Evolutionary conservation across 768 basidiomycete species (phyloP), one percentile per base, ranked within the genome.

Genomic region (Boletus vermiculosoides): DNA sequence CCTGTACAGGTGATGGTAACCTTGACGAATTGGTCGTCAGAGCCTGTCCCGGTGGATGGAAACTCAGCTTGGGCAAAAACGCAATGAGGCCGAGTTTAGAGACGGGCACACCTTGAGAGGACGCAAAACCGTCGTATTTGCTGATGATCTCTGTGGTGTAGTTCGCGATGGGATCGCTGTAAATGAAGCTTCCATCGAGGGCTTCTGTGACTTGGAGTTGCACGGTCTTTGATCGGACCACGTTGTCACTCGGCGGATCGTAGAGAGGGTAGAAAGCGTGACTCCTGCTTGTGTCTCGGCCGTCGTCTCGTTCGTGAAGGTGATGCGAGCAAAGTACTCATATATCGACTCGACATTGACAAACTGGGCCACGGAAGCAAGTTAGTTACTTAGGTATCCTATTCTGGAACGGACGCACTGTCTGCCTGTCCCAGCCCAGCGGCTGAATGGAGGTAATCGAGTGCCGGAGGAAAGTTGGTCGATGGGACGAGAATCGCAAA

Each of bases 401-500:
- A 30, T 36, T 10, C 13, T 25, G n/a, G 20, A 57, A 28, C 28
- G 25, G 4, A 39, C 37, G 9, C 16, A 56, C 54, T 31, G n/a
- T 47, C 51, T 50, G n/a, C 54, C 0, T 41, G n/a, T 15, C 55
- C 42, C 2, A 1, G 8, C 8, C 18, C 28, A 22, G 30, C 6
- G 4, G 1, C 18, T 25, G 47, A 30, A 45, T 2, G 34, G 5
- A 40, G 11, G 13, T 45, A 52, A n/a, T 67, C 58, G n/a, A 57
- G 15, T 8, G 44, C 56, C 0, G 56, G 56, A 7, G 63, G 60
- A 12, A 56, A 66, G 46, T 65, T 56, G 3, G 61, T 63, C 20
- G 37, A 62, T 8, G 64, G 61, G 8, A 63, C 45, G 12, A 66
- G 42, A 25, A 62, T 28, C 23, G 60, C 52, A 25, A 62, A 66